Evolutionary conservation across 2,329 filamentous ascomycete genomes (phyloP).

Genomic region (Tympanopsis confertula): DNA sequence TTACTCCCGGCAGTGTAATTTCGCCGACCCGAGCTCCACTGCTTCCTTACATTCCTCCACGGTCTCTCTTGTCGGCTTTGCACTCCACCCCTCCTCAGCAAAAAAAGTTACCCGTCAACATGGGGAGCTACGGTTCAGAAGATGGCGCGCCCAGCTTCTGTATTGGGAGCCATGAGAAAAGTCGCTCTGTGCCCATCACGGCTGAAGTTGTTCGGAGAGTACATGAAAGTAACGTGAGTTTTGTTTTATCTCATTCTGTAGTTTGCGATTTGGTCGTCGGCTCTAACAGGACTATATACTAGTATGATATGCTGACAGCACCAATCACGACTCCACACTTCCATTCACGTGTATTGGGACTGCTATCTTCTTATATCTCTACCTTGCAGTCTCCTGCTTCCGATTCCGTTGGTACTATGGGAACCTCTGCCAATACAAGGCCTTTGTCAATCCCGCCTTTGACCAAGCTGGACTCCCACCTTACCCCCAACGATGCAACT

Average conservation of each 20-base stretch:
- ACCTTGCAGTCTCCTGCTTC: conserved; percentile 21
- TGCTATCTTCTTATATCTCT: conserved; percentile 36
- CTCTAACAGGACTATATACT: conserved; percentile 5
- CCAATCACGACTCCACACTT: conserved; percentile 50
- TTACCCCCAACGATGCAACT: conserved; percentile 57
- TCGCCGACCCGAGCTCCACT: no score
- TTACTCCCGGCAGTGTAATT: no score
- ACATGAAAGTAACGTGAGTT: conserved; percentile 39
- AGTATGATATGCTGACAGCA: conserved; percentile 56
- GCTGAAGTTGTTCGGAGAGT: conserved; percentile 41
- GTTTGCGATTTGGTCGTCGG: conserved; percentile 5
- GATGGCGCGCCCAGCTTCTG: conserved; percentile 46
- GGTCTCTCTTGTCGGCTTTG: neutral
- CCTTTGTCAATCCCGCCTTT: conserved; percentile 51
- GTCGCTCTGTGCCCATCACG: conserved; percentile 45
- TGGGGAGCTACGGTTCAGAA: conserved; percentile 36
- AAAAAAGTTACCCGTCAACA: conserved; percentile 16
- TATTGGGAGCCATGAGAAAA: conserved; percentile 64
- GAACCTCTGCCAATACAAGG: conserved; percentile 23
- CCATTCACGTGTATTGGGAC: conserved; percentile 40
- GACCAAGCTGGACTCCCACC: conserved; percentile 66
- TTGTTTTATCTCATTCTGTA: neutral
- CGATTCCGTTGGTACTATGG: conserved; percentile 22
- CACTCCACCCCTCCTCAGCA: conserved; percentile 5
- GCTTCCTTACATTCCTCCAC: neutral